Conservation (phyloP, 2,329 filamentous ascomycete species). For the Talaromyces verruculosus region DNA sequence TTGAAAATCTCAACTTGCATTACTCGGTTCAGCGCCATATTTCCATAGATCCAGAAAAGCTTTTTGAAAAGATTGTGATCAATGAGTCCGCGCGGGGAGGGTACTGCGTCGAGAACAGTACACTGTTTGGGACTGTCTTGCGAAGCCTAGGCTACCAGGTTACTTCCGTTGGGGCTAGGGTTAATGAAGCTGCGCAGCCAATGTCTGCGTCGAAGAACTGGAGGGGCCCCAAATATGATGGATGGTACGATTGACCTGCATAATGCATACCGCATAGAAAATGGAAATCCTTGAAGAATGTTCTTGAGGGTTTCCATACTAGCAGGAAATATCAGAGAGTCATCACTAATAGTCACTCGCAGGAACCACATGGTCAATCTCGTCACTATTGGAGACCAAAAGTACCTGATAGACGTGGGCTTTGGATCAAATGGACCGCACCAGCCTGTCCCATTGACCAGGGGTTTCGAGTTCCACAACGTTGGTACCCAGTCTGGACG, state of each 20-base stretch:
- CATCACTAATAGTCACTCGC: slow-evolving; percentile 10
- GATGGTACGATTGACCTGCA: slow-evolving; percentile 12
- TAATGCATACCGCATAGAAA: background rate
- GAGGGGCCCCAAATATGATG: slow-evolving; percentile 15
- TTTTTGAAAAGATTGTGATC: slow-evolving; percentile 52
- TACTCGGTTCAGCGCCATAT: slow-evolving; percentile 45
- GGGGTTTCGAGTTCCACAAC: slow-evolving; percentile 32
- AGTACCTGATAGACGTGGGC: slow-evolving; percentile 34
- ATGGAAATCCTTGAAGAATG: background rate
- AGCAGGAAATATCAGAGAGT: background rate
- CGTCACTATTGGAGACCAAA: slow-evolving; percentile 51
- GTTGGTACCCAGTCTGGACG: slow-evolving; percentile 22
- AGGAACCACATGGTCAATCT: slow-evolving; percentile 59
- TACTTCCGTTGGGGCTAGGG: slow-evolving; percentile 11
- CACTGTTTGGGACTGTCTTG: slow-evolving; percentile 51
- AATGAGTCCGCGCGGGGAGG: slow-evolving; percentile 41
- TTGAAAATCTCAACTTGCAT: slow-evolving; percentile 56
- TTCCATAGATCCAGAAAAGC: slow-evolving; percentile 45
- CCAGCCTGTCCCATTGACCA: slow-evolving; percentile 27
- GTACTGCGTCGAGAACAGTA: slow-evolving; percentile 59
- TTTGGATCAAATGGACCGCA: slow-evolving; percentile 32
- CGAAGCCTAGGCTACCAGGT: slow-evolving; percentile 48
- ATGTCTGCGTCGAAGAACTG: slow-evolving; percentile 13
- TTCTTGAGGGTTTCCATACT: background rate
- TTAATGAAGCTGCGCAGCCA: slow-evolving; percentile 15